phyloP scores from a whole-genome alignment of 768 basidiomycete genomes.

The Hericium erinaceus region DNA sequence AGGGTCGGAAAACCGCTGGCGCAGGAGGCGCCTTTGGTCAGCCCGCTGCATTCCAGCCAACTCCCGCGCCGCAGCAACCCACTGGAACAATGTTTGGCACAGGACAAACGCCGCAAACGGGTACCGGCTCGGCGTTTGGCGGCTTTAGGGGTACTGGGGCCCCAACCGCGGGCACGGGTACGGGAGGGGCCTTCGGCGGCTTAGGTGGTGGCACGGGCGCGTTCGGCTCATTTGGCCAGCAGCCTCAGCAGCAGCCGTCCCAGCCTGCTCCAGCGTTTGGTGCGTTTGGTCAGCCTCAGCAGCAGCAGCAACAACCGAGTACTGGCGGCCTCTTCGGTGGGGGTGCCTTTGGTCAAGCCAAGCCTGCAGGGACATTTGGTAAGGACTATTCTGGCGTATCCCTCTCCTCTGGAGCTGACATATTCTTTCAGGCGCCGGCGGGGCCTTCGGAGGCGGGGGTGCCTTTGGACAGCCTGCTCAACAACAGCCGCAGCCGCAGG shows the following conservation, averaged over 20 bases:
- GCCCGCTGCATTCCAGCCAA: slow-evolving; percentile 22
- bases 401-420: not conserved
- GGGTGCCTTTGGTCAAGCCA: slow-evolving; percentile 25
- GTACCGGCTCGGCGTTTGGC: slow-evolving; percentile 1
- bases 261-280: slow-evolving; percentile 20
- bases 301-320: slow-evolving; percentile 21
- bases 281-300: slow-evolving; percentile 25
- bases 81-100: slow-evolving; percentile 20
- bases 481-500: slow-evolving; percentile 22
- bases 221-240: slow-evolving; percentile 20
- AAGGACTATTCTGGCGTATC: not conserved
- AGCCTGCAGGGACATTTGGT: slow-evolving; percentile 18
- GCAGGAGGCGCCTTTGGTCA: slow-evolving; percentile 22
- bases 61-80: slow-evolving; percentile 19
- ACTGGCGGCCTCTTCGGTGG: slow-evolving; percentile 20
- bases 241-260: slow-evolving; percentile 26
- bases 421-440: slow-evolving; percentile 1
- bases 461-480: slow-evolving; percentile 18
- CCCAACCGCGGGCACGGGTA: slow-evolving; percentile 14
- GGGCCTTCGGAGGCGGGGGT: slow-evolving; percentile 13
- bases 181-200: slow-evolving; percentile 21
- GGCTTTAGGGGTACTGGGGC: not conserved
- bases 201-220: slow-evolving; percentile 15
- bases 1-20: slow-evolving; percentile 34
- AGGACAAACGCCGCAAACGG: slow-evolving; percentile 13